Evolutionary conservation across 2,329 filamentous ascomycete genomes (phyloP).

Genomic region (Colletotrichum destructivum): DNA sequence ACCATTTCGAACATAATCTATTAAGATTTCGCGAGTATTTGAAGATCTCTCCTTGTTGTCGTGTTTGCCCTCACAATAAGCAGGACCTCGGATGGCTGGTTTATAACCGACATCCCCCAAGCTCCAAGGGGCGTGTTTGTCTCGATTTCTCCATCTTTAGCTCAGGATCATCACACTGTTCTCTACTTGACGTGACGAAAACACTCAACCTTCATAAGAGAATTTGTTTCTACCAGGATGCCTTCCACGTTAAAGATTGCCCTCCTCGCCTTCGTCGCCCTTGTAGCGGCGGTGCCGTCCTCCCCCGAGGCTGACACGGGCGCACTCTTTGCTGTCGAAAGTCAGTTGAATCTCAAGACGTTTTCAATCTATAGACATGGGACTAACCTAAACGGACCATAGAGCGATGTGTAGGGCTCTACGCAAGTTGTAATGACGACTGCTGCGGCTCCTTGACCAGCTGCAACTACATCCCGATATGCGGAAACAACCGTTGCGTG

Average conservation of each 20-base stretch:
- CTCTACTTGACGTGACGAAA: no score
- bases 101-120: no score
- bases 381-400: not conserved
- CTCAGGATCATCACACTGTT: no score
- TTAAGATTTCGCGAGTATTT: no score
- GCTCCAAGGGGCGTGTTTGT: no score
- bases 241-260: slow-evolving; percentile 7
- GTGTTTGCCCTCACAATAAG: no score
- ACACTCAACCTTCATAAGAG: not conserved
- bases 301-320: slow-evolving; percentile 1
- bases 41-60: no score
- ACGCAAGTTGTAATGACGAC: slow-evolving; percentile 13
- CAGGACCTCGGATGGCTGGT: no score
- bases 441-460: slow-evolving; percentile 3
- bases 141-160: no score
- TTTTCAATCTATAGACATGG: not conserved
- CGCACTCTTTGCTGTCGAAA: slow-evolving; percentile 20
- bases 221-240: not conserved
- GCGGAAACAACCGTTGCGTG: slow-evolving; percentile 10
- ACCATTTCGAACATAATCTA: no score
- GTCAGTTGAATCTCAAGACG: not conserved
- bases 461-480: slow-evolving; percentile 24
- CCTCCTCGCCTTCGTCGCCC: not conserved
- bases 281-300: slow-evolving; percentile 13
- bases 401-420: slow-evolving; percentile 22